Conservation (phyloP, 495 filamentous ascomycete species). For the Hyaloscypha variabilis region DNA sequence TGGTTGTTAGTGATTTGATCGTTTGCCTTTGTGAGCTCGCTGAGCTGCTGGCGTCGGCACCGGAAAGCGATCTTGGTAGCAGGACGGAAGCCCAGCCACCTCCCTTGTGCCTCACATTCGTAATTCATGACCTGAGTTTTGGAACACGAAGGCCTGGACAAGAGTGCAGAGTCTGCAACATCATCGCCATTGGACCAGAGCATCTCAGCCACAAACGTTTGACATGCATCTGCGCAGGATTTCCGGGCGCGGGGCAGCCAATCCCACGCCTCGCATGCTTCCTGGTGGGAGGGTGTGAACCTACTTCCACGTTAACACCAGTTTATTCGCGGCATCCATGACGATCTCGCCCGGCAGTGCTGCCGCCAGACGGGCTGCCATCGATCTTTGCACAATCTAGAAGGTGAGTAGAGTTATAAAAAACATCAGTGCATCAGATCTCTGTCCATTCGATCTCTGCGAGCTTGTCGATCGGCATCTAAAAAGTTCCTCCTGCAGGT, state of each 20-base stretch:
- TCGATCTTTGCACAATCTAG: constrained; percentile 12
- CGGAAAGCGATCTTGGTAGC: not conserved
- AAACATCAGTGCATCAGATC: not conserved
- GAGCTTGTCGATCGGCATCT: not conserved
- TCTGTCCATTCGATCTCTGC: not conserved
- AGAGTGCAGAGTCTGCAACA: not conserved
- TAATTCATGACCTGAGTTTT: not conserved
- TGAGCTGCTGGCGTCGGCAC: too few species aligned
- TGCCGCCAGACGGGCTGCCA: not conserved
- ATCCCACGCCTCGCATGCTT: not conserved
- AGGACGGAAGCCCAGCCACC: not conserved
- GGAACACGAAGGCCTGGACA: not conserved
- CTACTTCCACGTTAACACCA: not conserved
- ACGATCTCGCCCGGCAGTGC: constrained; percentile 1
- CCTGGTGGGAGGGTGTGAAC: not conserved
- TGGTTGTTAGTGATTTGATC: too few species aligned
- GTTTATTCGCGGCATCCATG: not conserved
- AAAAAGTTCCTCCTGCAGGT: not conserved
- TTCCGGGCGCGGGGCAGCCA: constrained; percentile 12
- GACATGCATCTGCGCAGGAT: constrained; percentile 12
- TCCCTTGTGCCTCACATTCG: too few species aligned
- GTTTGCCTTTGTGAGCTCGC: too few species aligned
- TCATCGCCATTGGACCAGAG: constrained; percentile 4
- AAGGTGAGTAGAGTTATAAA: not conserved
- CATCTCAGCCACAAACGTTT: constrained; percentile 16